phyloP scores from a whole-genome alignment of 2,329 filamentous ascomycete species.

The Biscogniauxia marginata region DNA sequence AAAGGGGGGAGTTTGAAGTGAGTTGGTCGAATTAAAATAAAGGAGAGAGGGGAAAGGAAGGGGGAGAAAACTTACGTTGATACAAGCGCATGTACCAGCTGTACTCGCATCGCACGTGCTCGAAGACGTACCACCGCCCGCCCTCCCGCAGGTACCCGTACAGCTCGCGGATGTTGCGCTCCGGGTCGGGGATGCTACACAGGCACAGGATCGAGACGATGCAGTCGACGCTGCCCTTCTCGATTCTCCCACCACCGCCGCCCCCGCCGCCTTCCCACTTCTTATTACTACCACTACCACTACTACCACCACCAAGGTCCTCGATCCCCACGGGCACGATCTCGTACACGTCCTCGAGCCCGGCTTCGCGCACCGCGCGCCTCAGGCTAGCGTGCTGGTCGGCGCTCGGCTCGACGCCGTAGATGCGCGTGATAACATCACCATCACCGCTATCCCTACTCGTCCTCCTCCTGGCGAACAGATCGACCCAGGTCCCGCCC shows the following conservation, averaged over 20 bases:
- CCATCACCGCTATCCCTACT: constrained; percentile 4
- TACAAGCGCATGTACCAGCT: constrained; percentile 44
- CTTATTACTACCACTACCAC: constrained; percentile 22
- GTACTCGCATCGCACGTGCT: constrained; percentile 51
- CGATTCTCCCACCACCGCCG: too few species aligned
- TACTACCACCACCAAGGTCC: constrained; percentile 41
- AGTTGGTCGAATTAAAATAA: not conserved
- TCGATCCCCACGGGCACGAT: constrained; percentile 63
- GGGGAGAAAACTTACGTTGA: constrained; percentile 44
- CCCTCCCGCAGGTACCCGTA: constrained; percentile 60
- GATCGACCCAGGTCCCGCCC: constrained; percentile 57
- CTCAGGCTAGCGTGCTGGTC: constrained; percentile 50
- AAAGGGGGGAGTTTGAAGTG: not conserved
- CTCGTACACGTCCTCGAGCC: constrained; percentile 57
- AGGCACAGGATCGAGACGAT: constrained; percentile 62
- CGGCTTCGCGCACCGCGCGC: constrained; percentile 47
- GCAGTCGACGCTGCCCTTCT: constrained; percentile 53
- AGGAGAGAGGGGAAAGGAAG: not conserved
- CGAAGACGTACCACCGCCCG: constrained; percentile 61
- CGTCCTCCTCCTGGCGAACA: constrained; percentile 38
- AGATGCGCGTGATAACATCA: constrained; percentile 45
- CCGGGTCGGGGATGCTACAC: constrained; percentile 62
- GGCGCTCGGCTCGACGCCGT: constrained; percentile 63
- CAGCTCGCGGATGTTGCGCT: constrained; percentile 52
- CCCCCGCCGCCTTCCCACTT: constrained; percentile 45